Base-by-base conservation (phyloP, 176 grass and related monocot species). In the Zea mays region DNA sequence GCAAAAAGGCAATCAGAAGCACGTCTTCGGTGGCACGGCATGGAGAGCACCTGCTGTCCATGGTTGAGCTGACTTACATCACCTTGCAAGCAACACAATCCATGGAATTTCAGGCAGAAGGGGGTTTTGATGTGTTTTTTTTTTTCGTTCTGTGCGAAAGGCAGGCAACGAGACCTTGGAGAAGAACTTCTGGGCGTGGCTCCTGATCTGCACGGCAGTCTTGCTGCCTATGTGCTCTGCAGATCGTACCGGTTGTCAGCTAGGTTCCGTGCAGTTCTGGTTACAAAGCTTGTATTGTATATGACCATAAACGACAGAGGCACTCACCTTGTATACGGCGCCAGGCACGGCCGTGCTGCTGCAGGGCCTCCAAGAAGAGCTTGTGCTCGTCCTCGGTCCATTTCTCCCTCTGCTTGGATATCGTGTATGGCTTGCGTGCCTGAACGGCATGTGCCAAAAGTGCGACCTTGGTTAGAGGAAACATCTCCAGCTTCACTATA, bases 181-280 rank as follows among this genome's bases (percentile, higher is more conserved):
- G 80, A 97, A 97, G 76, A 97, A 97, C 36, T 97, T 97, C 62
- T 97, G 94, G 14, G 94, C 94, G 79, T 97, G 94, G 79, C 94
- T 97, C 82, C 94, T 86, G 84, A 97, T 92, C 62, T 97, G 94
- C 82, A 97, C 92, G 7, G 94, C 85, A 4, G 94, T 93, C 88
- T 93, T 97, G 72, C 82, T 93, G 82, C 91, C 86, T 71, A 97
- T 88, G 80, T 97, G 84, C 55, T 93, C 94, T 97, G 90, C 74
- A 68, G 59, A 48, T 69, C 9, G 15, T 9, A 51, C 10, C 4
- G 1, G 17, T 33, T 0, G n/a, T 83, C 43, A 84, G 75, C 8
- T 5, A 55, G 12, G 44, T 15, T 15, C 27, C 7, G 6, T 15
- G 20, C 21, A 82, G 27, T 27, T 27, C 27, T 33, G 27, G 27